Percentiles rank a stretch among this genome's conserved stretches.
Conservation (phyloP, 2,329 filamentous ascomycete species). For the Rhytidhysteron rufulum region DNA sequence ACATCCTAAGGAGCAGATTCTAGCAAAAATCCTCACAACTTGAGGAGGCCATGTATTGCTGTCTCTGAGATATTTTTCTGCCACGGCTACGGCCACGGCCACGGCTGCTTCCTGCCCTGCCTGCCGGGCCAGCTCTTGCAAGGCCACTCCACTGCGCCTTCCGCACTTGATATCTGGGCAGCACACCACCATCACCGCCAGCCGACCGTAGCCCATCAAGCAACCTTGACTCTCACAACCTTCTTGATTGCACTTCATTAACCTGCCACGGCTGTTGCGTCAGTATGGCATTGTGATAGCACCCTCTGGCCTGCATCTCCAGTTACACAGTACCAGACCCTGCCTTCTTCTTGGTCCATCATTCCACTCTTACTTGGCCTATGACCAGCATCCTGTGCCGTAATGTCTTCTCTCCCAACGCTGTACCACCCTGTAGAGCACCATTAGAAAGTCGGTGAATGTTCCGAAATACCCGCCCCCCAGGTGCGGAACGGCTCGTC, state of each 20-base stretch:
- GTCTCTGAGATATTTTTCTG: too few relatives aligned
- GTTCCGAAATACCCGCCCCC: constrained; percentile 1
- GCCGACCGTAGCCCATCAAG: too few relatives aligned
- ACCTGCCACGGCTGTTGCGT: constrained; percentile 1
- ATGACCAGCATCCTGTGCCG: constrained; percentile 14
- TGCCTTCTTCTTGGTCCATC: constrained; percentile 9
- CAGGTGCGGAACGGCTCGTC: constrained; percentile 16
- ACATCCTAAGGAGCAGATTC: too few relatives aligned
- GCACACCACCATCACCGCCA: too few relatives aligned
- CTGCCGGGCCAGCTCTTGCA: too few relatives aligned
- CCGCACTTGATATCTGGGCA: too few relatives aligned
- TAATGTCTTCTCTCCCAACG: constrained; percentile 13
- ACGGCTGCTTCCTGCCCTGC: too few relatives aligned
- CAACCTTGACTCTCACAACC: too few relatives aligned
- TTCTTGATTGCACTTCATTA: not conserved
- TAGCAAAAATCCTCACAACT: too few relatives aligned
- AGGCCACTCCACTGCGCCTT: too few relatives aligned
- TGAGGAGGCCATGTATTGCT: too few relatives aligned
- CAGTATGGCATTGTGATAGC: constrained; percentile 12
- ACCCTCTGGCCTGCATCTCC: constrained; percentile 1
- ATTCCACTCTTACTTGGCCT: constrained; percentile 4
- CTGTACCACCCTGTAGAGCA: constrained; percentile 20
- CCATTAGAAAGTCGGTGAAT: constrained; percentile 9
- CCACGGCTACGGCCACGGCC: too few relatives aligned
- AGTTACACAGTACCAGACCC: constrained; percentile 23